Conservation (phyloP, 768 basidiomycete genomes). For the Agrocybe pediades region DNA sequence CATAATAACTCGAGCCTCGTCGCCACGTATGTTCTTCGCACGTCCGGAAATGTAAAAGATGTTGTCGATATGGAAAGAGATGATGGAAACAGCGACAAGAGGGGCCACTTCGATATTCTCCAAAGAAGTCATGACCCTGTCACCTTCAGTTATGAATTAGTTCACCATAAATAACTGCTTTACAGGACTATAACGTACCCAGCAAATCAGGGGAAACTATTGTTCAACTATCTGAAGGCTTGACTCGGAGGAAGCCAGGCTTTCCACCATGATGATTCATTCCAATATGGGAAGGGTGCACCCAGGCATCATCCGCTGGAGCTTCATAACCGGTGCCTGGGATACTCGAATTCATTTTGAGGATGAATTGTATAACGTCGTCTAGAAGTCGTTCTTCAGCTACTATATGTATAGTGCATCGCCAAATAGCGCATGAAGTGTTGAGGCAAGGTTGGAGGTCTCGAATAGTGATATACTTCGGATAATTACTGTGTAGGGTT, state of each 20-base stretch:
- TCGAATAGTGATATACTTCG: conserved; percentile 66
- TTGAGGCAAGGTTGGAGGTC: conserved; percentile 43
- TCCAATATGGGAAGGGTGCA: conserved; percentile 57
- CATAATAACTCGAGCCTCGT: conserved; percentile 53
- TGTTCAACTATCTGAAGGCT: conserved; percentile 53
- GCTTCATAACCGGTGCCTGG: conserved; percentile 54
- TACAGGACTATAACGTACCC: too few relatives aligned
- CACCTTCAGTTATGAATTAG: conserved; percentile 48
- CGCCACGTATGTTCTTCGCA: conserved; percentile 50
- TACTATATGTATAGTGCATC: conserved; percentile 34
- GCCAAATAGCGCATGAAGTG: conserved; percentile 36
- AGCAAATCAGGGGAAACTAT: conserved; percentile 62
- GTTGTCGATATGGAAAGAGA: conserved; percentile 54
- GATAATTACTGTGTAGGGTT: conserved; percentile 51
- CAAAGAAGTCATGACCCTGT: conserved; percentile 64
- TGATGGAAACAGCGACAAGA: conserved; percentile 55
- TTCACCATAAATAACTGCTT: too few relatives aligned
- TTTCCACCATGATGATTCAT: conserved; percentile 67
- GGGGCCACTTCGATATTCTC: conserved; percentile 62
- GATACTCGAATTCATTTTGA: conserved; percentile 52
- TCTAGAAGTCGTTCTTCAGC: conserved; percentile 45
- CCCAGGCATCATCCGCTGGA: conserved; percentile 33
- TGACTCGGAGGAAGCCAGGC: conserved; percentile 60
- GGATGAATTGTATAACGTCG: conserved; percentile 48
- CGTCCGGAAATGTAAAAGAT: conserved; percentile 64